Evolutionary conservation across 306 rosid species (phyloP).

Genomic region (Nissolia schottii): DNA sequence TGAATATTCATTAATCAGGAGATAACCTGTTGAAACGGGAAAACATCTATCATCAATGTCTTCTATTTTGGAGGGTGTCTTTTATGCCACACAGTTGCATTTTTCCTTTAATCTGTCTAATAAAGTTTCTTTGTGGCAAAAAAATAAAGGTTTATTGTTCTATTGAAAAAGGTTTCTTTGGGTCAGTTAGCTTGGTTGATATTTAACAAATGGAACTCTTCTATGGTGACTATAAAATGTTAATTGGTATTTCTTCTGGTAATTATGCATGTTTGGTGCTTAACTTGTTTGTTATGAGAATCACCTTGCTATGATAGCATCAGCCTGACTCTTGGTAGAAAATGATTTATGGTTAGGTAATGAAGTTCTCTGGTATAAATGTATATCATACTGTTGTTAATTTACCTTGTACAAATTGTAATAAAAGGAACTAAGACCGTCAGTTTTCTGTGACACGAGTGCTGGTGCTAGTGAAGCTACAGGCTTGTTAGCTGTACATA

Average conservation of each 20-base stretch:
- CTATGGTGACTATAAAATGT: not conserved
- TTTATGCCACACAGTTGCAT: not conserved
- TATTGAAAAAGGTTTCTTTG: not conserved
- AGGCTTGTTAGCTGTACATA: not conserved
- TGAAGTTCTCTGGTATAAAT: not conserved
- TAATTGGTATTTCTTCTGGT: not conserved
- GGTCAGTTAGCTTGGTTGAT: not conserved
- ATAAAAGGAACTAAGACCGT: not conserved
- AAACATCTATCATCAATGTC: not conserved
- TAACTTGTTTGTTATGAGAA: not conserved
- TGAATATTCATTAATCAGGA: not conserved
- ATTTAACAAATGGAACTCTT: not conserved
- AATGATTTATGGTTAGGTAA: not conserved
- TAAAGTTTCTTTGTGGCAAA: not conserved
- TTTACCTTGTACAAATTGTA: conserved; percentile 8
- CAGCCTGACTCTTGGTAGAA: not conserved
- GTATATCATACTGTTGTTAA: not conserved
- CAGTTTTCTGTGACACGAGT: not conserved
- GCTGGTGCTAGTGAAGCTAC: not conserved
- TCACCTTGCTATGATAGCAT: not conserved
- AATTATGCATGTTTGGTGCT: not conserved
- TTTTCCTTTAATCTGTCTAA: not conserved
- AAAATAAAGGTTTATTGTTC: not conserved
- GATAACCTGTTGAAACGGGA: not conserved
- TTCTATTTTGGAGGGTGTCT: not conserved